Conservation (phyloP, 768 basidiomycete genomes). For the Hemileccinum rubropunctum region DNA sequence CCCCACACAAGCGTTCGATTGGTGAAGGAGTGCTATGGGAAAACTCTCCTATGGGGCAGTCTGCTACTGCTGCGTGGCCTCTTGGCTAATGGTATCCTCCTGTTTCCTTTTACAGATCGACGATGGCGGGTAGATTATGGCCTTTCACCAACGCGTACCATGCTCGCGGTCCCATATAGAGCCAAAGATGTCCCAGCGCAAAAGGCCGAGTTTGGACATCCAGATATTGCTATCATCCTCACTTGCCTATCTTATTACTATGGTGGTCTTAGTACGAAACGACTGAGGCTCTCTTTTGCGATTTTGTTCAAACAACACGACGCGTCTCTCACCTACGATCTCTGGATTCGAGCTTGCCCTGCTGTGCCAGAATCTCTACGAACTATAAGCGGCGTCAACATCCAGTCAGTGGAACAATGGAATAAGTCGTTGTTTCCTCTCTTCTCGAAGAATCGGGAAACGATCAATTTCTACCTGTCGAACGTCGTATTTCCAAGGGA, state of each 20-base stretch:
- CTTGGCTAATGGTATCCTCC: conserved; percentile 22
- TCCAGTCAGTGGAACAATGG: too few relatives aligned
- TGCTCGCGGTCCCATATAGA: conserved; percentile 28
- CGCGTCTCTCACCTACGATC: conserved; percentile 16
- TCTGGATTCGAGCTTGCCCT: conserved; percentile 18
- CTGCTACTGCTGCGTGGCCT: conserved; percentile 26
- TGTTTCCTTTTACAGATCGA: conserved; percentile 22
- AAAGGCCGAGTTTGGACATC: conserved; percentile 28
- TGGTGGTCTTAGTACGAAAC: conserved; percentile 17
- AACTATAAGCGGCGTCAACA: too few relatives aligned
- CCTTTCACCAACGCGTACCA: conserved; percentile 7
- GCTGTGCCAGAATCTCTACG: conserved; percentile 11
- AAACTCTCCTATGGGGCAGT: conserved; percentile 6
- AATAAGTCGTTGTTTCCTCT: too few relatives aligned
- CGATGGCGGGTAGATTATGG: conserved; percentile 30
- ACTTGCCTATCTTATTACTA: conserved; percentile 25
- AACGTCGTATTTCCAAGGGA: too few relatives aligned
- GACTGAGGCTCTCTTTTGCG: conserved; percentile 18
- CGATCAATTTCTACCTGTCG: too few relatives aligned
- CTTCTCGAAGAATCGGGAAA: too few relatives aligned
- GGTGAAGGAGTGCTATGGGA: background rate
- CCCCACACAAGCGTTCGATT: background rate
- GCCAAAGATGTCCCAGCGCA: conserved; percentile 28
- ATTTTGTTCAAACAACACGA: conserved; percentile 19
- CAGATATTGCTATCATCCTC: conserved; percentile 21